These are phyloP conservation scores for Diaporthe humulicola DNA, from an alignment of 2,329 filamentous ascomycete species.

Conservation along the genomic window DNA sequence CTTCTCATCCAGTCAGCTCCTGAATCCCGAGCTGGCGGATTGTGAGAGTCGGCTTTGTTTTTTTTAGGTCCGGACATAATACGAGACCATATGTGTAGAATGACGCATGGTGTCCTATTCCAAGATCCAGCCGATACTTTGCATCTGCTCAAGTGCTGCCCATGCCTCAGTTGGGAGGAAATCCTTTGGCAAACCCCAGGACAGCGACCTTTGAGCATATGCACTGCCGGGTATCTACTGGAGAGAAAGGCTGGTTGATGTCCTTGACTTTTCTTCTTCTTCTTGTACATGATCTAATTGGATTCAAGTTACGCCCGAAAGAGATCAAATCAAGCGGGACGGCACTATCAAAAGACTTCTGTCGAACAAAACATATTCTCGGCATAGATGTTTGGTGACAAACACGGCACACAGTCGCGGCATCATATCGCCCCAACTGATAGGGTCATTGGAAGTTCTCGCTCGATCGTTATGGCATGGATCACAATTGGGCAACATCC, in stretches of 20 bases:
- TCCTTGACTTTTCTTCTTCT: neutral
- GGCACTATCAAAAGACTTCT: neutral
- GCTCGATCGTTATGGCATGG: constrained; percentile 1
- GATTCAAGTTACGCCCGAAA: neutral
- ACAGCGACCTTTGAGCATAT: neutral
- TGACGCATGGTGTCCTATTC: neutral
- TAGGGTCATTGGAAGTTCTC: neutral
- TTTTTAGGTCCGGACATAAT: neutral
- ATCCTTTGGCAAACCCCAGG: neutral
- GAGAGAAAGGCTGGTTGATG: neutral
- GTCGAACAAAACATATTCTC: neutral
- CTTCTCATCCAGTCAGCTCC: too few relatives aligned
- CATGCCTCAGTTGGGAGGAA: neutral
- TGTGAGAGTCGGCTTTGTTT: constrained; percentile 1
- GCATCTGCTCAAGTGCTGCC: neutral
- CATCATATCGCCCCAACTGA: neutral
- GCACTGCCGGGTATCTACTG: neutral
- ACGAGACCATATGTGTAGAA: neutral
- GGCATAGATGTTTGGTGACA: neutral
- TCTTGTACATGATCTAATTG: neutral
- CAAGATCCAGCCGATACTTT: neutral
- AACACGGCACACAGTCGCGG: neutral
- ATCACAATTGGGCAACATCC: neutral
- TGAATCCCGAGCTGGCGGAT: neutral
- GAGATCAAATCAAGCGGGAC: neutral